Percentiles rank a stretch among this genome's conserved stretches.
Evolutionary conservation across 1,284 basidiomycete genomes (phyloP).

Genomic region (Mycosarcoma maydis): DNA sequence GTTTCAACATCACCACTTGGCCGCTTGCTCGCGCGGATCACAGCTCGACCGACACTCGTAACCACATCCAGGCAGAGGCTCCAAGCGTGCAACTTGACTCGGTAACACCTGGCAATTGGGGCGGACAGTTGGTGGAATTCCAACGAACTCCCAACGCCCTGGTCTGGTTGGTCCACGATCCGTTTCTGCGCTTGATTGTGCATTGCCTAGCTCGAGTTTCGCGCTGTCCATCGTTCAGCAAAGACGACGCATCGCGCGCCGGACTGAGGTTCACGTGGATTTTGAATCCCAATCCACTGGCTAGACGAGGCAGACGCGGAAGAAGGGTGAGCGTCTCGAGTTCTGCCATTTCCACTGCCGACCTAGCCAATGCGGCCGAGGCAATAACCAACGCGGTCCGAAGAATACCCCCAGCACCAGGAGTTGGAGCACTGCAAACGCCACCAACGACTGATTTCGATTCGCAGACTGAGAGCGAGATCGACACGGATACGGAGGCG

Average conservation of each 20-base stretch:
- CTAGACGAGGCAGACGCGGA: slow-evolving; percentile 26
- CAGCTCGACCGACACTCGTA: too few relatives aligned
- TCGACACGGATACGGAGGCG: slow-evolving; percentile 18
- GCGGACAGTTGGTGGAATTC: slow-evolving; percentile 43
- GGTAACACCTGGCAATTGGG: neutral
- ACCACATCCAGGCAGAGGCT: too few relatives aligned
- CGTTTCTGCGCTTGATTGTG: slow-evolving; percentile 51
- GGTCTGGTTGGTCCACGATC: slow-evolving; percentile 54
- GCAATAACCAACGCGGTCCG: too few relatives aligned
- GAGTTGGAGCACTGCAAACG: too few relatives aligned
- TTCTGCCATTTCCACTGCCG: neutral
- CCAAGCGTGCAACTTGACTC: slow-evolving; percentile 10
- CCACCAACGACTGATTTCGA: slow-evolving; percentile 52
- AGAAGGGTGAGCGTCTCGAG: slow-evolving; percentile 25
- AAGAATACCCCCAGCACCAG: too few relatives aligned
- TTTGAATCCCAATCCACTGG: slow-evolving; percentile 52
- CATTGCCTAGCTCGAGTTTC: slow-evolving; percentile 59
- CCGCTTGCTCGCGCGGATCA: too few relatives aligned
- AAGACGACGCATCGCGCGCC: slow-evolving; percentile 27
- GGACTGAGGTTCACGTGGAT: slow-evolving; percentile 53
- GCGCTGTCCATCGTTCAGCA: slow-evolving; percentile 54
- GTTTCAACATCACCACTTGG: slow-evolving; percentile 15
- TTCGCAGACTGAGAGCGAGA: slow-evolving; percentile 33
- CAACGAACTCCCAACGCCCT: slow-evolving; percentile 53
- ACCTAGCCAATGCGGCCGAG: neutral